phyloP scores from a whole-genome alignment of 805 yeast genomes.

The Debaryomyces tyrocola region DNA sequence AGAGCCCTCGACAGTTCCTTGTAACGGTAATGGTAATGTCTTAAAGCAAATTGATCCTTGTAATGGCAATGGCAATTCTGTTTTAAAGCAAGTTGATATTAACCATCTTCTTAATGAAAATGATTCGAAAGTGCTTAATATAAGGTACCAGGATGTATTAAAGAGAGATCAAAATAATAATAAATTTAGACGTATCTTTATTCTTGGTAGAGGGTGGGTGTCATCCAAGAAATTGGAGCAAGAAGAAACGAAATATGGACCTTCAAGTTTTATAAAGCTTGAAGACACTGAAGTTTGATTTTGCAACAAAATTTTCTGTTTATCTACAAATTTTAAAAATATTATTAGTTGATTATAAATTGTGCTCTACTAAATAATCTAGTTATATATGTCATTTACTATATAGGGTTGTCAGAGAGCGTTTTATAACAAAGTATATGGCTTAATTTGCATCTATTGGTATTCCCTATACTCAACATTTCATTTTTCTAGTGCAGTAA shows the following conservation, averaged over 20 bases:
- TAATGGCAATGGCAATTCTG: background rate
- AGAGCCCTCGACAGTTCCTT: background rate
- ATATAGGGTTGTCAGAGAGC: too few relatives aligned
- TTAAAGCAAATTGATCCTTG: background rate
- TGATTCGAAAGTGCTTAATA: background rate
- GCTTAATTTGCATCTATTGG: too few relatives aligned
- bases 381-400: too few relatives aligned
- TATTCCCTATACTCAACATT: too few relatives aligned
- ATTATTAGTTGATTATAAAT: too few relatives aligned
- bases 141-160: constrained; percentile 17
- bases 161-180: constrained; percentile 36
- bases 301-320: too few relatives aligned
- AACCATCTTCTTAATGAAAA: constrained; percentile 2
- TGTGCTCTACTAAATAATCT: too few relatives aligned
- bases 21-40: background rate
- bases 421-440: too few relatives aligned
- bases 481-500: too few relatives aligned
- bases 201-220: constrained; percentile 55
- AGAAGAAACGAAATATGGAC: constrained; percentile 17
- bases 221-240: constrained; percentile 22
- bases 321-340: too few relatives aligned
- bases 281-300: background rate
- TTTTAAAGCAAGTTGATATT: background rate
- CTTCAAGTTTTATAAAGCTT: constrained; percentile 1
- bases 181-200: constrained; percentile 42